phyloP scores from a whole-genome alignment of 176 grass and related monocot species.

The Phyllostachys edulis region DNA sequence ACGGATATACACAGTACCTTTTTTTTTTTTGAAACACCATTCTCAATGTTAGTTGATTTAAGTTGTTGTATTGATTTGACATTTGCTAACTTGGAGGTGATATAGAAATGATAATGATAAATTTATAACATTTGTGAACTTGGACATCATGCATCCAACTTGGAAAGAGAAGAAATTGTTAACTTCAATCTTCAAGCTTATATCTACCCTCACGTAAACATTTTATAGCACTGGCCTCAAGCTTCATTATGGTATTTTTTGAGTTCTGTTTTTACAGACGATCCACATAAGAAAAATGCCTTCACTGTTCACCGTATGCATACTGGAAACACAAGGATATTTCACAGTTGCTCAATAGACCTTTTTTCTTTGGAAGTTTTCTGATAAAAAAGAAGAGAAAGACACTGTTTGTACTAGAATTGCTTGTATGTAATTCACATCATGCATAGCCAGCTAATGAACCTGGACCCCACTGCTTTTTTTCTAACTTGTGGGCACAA shows the following conservation, averaged over 20 bases:
- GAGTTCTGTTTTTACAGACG: neutral
- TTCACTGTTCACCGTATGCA: neutral
- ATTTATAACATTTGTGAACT: neutral
- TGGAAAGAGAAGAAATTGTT: neutral
- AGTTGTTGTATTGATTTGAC: neutral
- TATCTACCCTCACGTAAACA: neutral
- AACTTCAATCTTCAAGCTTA: conserved; percentile 9
- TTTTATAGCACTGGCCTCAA: neutral
- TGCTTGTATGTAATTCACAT: neutral
- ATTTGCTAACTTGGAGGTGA: neutral
- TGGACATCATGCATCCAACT: conserved; percentile 17
- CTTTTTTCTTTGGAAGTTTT: neutral
- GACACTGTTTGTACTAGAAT: neutral
- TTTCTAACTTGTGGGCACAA: neutral
- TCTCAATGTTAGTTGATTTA: conserved; percentile 14
- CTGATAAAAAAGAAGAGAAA: neutral
- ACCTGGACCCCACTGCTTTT: neutral
- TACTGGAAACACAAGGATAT: neutral
- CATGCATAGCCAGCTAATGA: conserved; percentile 15
- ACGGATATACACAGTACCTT: neutral
- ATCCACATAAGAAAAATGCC: neutral
- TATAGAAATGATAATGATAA: neutral
- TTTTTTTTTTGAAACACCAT: neutral
- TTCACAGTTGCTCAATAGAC: neutral
- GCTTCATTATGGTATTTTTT: neutral